phyloP scores from a whole-genome alignment of 306 rosid genomes.

The Malus asiatica region DNA sequence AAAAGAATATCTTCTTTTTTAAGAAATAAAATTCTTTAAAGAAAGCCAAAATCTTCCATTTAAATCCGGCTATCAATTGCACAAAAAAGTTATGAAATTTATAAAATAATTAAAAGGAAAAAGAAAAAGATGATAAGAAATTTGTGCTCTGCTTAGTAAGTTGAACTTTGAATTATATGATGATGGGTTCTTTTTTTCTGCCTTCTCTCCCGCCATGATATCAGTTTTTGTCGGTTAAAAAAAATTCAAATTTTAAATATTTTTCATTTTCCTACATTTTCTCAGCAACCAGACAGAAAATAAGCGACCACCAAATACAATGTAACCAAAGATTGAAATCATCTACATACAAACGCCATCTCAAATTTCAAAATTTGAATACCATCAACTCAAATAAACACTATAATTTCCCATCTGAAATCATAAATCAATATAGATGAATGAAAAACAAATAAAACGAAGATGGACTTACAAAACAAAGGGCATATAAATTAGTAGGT shows the following conservation, averaged over 20 bases:
- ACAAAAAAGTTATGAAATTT: not conserved
- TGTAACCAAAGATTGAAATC: not conserved
- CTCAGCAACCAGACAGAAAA: not conserved
- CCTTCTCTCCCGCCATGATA: not conserved
- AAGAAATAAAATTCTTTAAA: not conserved
- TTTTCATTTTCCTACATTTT: not conserved
- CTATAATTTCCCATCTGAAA: not conserved
- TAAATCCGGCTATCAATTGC: not conserved
- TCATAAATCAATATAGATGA: not conserved
- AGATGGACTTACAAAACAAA: not conserved
- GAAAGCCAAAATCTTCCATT: not conserved
- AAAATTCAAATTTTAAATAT: not conserved
- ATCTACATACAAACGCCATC: not conserved
- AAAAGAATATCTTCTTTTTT: not conserved
- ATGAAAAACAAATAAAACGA: not conserved
- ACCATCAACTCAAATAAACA: not conserved
- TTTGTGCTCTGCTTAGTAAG: not conserved
- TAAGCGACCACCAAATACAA: not conserved
- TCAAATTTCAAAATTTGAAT: not conserved
- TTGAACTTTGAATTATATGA: not conserved
- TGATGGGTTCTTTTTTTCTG: not conserved
- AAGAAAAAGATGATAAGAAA: not conserved
- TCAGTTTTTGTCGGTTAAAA: not conserved
- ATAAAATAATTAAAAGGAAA: not conserved
- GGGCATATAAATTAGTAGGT: not conserved